A percentile compares a stretch with the other conserved stretches of the same genome.
Evolutionary conservation across 805 yeast genomes (phyloP).

Genomic region (Candida namnaoensis): DNA sequence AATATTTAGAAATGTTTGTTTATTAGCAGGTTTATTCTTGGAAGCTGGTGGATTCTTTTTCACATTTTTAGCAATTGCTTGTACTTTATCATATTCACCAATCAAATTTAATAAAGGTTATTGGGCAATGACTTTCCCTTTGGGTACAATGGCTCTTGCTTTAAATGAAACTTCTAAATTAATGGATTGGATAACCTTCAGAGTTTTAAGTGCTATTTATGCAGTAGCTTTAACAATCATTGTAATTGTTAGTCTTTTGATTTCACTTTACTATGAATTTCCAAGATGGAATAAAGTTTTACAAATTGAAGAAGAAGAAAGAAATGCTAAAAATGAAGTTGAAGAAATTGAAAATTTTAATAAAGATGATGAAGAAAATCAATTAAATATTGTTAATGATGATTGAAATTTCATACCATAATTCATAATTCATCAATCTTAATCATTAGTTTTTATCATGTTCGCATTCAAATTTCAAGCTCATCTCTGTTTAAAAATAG

Average conservation of each 20-base stretch:
- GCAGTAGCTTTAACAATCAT: conserved; percentile 41
- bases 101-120: conserved; percentile 39
- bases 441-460: too few relatives aligned
- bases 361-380: too few relatives aligned
- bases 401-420: too few relatives aligned
- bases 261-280: conserved; percentile 20
- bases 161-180: conserved; percentile 39
- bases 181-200: conserved; percentile 47
- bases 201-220: conserved; percentile 55
- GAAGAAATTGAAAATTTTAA: too few relatives aligned
- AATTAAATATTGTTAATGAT: too few relatives aligned
- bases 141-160: conserved; percentile 73
- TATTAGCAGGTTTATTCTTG: conserved; percentile 33
- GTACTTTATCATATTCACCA: conserved; percentile 23
- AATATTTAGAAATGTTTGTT: conserved; percentile 23
- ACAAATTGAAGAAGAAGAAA: too few relatives aligned
- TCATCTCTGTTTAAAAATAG: too few relatives aligned
- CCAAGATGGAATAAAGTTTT: conserved; percentile 10
- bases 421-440: too few relatives aligned
- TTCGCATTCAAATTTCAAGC: too few relatives aligned
- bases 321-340: too few relatives aligned
- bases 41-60: conserved; percentile 53
- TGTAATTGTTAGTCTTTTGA: conserved; percentile 32
- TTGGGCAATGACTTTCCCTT: conserved; percentile 89
- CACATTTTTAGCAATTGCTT: conserved; percentile 32